phyloP scores from a whole-genome alignment of 139 green algal species.

The Chlamydomonas sp. region DNA sequence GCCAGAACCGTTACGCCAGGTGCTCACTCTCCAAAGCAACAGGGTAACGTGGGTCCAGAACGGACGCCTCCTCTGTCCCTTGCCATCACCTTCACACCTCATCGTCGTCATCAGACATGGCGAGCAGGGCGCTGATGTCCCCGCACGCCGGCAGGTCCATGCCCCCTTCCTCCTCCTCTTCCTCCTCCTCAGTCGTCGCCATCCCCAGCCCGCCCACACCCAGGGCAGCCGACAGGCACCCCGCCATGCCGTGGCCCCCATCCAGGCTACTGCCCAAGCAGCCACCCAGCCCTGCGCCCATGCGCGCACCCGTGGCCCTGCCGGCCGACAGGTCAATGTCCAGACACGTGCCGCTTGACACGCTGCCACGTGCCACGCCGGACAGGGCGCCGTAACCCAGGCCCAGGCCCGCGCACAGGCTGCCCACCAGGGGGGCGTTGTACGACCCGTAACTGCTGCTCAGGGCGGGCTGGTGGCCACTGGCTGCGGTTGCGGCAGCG shows the following conservation, averaged over 20 bases:
- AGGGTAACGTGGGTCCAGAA: too few relatives aligned
- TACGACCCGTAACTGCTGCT: neutral
- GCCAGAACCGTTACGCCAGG: too few relatives aligned
- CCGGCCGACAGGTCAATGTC: neutral
- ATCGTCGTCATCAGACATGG: conserved; percentile 51
- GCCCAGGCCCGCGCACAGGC: conserved; percentile 16
- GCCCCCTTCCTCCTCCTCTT: conserved; percentile 12
- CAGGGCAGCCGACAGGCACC: too few relatives aligned
- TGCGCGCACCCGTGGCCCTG: neutral
- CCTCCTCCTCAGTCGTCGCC: neutral
- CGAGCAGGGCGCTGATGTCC: conserved; percentile 42
- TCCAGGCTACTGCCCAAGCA: neutral
- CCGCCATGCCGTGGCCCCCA: too few relatives aligned
- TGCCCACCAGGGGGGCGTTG: neutral
- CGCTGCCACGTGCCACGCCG: neutral
- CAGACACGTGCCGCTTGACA: neutral
- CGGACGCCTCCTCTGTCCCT: too few relatives aligned
- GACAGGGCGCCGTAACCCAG: conserved; percentile 4
- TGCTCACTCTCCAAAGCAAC: too few relatives aligned
- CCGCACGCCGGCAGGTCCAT: conserved; percentile 35
- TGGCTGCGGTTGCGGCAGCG: too few relatives aligned
- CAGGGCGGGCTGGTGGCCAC: neutral
- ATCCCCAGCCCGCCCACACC: neutral
- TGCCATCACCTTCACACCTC: too few relatives aligned
- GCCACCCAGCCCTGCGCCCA: neutral